Evolutionary conservation across 2,329 filamentous ascomycete genomes (phyloP).

Genomic region (Colletotrichum sp.): DNA sequence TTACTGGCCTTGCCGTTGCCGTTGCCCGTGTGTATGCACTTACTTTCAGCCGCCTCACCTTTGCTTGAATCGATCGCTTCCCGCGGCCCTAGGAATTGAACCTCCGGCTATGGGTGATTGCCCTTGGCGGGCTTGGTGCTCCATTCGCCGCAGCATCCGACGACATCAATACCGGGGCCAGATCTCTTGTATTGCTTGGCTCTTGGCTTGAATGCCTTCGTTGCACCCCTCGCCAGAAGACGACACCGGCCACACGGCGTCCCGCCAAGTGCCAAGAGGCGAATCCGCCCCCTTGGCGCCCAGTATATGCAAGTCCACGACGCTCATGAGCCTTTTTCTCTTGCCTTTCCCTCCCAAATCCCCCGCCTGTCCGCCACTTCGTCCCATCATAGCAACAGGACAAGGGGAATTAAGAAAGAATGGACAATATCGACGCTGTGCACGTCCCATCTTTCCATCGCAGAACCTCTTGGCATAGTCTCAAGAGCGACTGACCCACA

Average conservation of each 20-base stretch:
- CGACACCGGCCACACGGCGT: constrained; percentile 17
- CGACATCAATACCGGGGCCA: neutral
- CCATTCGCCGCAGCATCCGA: neutral
- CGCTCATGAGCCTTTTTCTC: neutral
- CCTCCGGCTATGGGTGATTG: neutral
- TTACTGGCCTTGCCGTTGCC: neutral
- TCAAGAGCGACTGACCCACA: constrained; percentile 22
- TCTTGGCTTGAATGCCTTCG: neutral
- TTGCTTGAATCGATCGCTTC: neutral
- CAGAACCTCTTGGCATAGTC: constrained; percentile 18
- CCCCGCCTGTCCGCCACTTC: neutral
- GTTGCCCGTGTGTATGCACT: neutral
- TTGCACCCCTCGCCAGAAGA: constrained; percentile 2
- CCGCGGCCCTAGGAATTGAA: neutral
- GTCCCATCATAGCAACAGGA: neutral
- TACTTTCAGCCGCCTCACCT: neutral
- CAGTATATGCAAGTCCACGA: neutral
- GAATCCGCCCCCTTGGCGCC: constrained; percentile 2
- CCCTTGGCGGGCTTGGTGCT: constrained; percentile 6
- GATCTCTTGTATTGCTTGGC: constrained; percentile 18
- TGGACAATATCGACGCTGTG: constrained; percentile 1
- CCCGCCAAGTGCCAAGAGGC: constrained; percentile 18
- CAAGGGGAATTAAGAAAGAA: neutral
- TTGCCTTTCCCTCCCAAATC: neutral
- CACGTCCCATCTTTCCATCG: constrained; percentile 9